Conservation (phyloP, 352 stramenopile genomes). For the Phytophthora agathidicida region DNA sequence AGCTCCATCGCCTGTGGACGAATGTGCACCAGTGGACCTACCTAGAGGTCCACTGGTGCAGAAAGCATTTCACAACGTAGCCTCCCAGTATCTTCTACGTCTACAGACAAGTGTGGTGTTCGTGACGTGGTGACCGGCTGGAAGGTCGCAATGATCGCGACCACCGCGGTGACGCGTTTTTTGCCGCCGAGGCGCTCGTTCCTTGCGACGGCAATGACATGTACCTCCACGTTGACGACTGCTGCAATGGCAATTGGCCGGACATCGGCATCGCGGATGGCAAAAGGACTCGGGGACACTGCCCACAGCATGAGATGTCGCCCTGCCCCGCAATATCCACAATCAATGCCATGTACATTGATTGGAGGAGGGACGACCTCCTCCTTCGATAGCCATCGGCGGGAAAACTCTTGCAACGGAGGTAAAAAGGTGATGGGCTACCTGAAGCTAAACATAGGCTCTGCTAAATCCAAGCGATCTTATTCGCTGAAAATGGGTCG, state of each 20-base stretch:
- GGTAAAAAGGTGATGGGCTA: constrained; percentile 7
- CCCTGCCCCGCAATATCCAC: no score
- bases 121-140: constrained; percentile 9
- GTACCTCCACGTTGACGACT: constrained; percentile 21
- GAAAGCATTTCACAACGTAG: not conserved
- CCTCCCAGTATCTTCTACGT: constrained; percentile 7
- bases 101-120: not conserved
- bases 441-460: constrained; percentile 11
- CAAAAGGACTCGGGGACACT: no score
- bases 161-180: constrained; percentile 21
- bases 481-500: constrained; percentile 23
- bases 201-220: constrained; percentile 4
- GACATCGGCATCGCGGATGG: not conserved
- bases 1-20: not conserved
- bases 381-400: not conserved
- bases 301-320: no score
- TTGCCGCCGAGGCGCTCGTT: constrained; percentile 12
- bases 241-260: constrained; percentile 10
- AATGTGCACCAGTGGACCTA: not conserved
- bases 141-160: no score
- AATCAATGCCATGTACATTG: no score
- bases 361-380: not conserved
- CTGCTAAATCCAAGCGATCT: not conserved
- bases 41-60: not conserved
- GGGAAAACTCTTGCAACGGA: constrained; percentile 7